These are phyloP conservation scores for Tricholoma sp. DNA, from an alignment of 768 basidiomycete species.

Conservation along the genomic window DNA sequence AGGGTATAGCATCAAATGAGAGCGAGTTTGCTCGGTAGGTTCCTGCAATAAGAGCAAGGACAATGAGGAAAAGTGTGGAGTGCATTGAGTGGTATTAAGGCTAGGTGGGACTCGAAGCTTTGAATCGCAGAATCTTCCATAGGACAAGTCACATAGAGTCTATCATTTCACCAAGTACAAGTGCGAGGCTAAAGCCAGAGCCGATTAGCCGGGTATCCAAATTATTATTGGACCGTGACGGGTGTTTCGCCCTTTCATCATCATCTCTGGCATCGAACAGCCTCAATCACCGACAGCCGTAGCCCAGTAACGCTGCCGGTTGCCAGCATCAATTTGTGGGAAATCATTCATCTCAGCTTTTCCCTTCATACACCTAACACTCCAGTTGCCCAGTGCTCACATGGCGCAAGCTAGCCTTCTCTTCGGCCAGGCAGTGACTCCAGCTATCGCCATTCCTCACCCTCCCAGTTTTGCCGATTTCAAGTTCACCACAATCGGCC, in stretches of 20 bases:
- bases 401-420: background rate
- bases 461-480: slow-evolving; percentile 39
- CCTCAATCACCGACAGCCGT: too few relatives aligned
- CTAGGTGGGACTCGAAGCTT: too few relatives aligned
- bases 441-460: slow-evolving; percentile 16
- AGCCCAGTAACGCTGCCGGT: too few relatives aligned
- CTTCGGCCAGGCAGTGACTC: background rate
- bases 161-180: too few relatives aligned
- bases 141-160: too few relatives aligned
- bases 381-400: background rate
- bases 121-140: too few relatives aligned
- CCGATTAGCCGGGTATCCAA: too few relatives aligned
- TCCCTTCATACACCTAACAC: background rate
- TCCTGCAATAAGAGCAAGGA: background rate
- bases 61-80: background rate
- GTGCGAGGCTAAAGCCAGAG: too few relatives aligned
- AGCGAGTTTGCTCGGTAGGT: background rate
- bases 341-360: background rate
- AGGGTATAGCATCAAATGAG: slow-evolving; percentile 8
- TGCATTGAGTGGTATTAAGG: background rate
- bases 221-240: too few relatives aligned
- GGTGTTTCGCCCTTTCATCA: too few relatives aligned
- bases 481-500: slow-evolving; percentile 50
- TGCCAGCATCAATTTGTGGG: background rate
- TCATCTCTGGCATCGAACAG: too few relatives aligned